Percentiles rank a stretch among this genome's conserved stretches.
These are phyloP conservation scores for Malus hybrid DNA, from an alignment of 331 rosid genomes.

Conservation along the genomic window DNA sequence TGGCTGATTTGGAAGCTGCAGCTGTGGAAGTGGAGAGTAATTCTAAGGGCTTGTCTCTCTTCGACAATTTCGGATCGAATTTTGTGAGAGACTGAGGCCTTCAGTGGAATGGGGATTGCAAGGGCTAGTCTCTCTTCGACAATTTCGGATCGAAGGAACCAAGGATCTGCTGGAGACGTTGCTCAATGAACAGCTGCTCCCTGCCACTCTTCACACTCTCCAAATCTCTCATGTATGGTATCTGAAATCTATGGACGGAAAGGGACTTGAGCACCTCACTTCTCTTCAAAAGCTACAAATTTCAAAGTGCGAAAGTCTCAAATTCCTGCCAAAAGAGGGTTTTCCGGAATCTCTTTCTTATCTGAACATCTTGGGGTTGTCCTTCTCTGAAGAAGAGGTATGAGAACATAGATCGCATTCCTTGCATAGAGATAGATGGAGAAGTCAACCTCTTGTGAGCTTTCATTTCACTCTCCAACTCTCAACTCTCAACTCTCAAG, in stretches of 20 bases:
- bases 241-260: background rate
- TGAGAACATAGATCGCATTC: too few species aligned
- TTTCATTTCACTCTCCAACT: too few species aligned
- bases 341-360: background rate
- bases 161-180: background rate
- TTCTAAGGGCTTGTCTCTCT: too few species aligned
- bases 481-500: too few species aligned
- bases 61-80: too few species aligned
- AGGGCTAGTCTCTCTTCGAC: background rate
- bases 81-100: background rate
- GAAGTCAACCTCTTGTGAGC: too few species aligned
- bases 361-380: background rate
- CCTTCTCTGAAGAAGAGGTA: background rate
- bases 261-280: background rate
- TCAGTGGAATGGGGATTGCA: background rate
- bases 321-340: background rate
- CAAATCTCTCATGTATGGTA: background rate
- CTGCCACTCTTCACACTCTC: background rate
- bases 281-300: background rate
- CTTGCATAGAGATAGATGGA: too few species aligned
- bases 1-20: too few species aligned
- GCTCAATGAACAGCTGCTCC: slow-evolving; percentile 10
- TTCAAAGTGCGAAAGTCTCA: background rate
- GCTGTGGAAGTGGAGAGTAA: too few species aligned
- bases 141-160: background rate